Evolutionary conservation across 2,329 filamentous ascomycete genomes (phyloP), one percentile per base, ranked within the genome.

Genomic region (Aphanoascus verrucosus): DNA sequence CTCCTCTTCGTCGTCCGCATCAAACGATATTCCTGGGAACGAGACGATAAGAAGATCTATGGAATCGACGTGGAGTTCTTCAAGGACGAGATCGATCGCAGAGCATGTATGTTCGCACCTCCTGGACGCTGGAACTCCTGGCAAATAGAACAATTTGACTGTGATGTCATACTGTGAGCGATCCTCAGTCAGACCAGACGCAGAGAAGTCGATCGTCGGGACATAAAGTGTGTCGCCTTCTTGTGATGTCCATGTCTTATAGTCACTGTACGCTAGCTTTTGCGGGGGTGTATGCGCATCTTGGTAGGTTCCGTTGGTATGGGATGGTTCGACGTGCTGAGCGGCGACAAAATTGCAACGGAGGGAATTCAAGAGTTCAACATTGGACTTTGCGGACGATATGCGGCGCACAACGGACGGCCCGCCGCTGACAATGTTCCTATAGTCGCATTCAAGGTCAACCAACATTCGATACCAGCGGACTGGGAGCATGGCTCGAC

Each of bases 101-200:
- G 94, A 86, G 53, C 78, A 72, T 7, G 86, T 85, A 65, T 95
- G 84, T 52, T 76, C 74, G 60, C 79, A 80, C 56, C 91, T 81
- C 59, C 82, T 72, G 15, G 77, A 76, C 1, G 80, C 72, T 8
- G 83, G 77, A 51, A 87, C 80, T 15, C 79, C 80, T 2, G 88
- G 85, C 28, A 97, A 78, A 69, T 93, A 94, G 75, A 98, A 98
- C 19, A 98, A 73, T 72, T 98, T 98, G 57, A 93, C 84, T 0
- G 91, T 96, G 64, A 96, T 89, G 65, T 96, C 89, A 73, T 98
- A 98, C 61, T 89, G 83, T 55, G 79, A 76, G 23, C 85, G 77
- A 61, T 94, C 89, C 65, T 98, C 93, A 32, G 81, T 77, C 44
- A 98, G 74, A 0, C 85, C 85, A 3, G 81, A 81, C 31, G 79